phyloP scores from a whole-genome alignment of 768 basidiomycete species.

The Crassisporium funariophilum region DNA sequence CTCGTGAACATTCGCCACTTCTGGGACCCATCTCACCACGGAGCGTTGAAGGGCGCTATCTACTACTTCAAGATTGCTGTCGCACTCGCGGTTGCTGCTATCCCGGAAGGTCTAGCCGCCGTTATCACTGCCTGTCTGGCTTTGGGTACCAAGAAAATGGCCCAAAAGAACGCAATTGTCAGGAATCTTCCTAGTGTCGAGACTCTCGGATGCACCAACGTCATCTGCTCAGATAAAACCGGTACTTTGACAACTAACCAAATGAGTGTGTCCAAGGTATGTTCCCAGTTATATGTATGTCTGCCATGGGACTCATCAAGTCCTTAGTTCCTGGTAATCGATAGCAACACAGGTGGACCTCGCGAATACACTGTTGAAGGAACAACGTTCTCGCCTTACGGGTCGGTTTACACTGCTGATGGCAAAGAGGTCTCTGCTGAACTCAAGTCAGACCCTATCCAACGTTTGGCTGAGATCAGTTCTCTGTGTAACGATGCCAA shows the following conservation, averaged over 20 bases:
- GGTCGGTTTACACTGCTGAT: constrained; percentile 67
- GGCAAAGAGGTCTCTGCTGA: constrained; percentile 60
- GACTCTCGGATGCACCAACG: constrained; percentile 96
- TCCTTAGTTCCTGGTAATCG: constrained; percentile 74
- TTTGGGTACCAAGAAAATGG: constrained; percentile 98
- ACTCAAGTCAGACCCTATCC: constrained; percentile 68
- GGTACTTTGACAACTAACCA: constrained; percentile 96
- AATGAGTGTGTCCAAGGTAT: constrained; percentile 89
- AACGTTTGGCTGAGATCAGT: constrained; percentile 87
- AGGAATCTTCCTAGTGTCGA: constrained; percentile 95
- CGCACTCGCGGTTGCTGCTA: constrained; percentile 97
- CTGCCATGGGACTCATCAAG: constrained; percentile 1
- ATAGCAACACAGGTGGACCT: constrained; percentile 49
- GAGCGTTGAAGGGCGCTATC: constrained; percentile 88
- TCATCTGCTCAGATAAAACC: constrained; percentile 99
- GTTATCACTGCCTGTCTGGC: constrained; percentile 98
- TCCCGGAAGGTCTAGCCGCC: constrained; percentile 97
- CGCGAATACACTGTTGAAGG: constrained; percentile 85
- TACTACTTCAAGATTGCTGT: constrained; percentile 99
- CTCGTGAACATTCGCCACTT: constrained; percentile 96
- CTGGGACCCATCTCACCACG: constrained; percentile 91
- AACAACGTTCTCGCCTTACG: constrained; percentile 87
- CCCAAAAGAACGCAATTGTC: constrained; percentile 97
- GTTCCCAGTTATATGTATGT: neutral
- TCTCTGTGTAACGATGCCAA: constrained; percentile 95